Base-by-base conservation (phyloP, 2,329 filamentous ascomycete species). In the Fusarium sp. region DNA sequence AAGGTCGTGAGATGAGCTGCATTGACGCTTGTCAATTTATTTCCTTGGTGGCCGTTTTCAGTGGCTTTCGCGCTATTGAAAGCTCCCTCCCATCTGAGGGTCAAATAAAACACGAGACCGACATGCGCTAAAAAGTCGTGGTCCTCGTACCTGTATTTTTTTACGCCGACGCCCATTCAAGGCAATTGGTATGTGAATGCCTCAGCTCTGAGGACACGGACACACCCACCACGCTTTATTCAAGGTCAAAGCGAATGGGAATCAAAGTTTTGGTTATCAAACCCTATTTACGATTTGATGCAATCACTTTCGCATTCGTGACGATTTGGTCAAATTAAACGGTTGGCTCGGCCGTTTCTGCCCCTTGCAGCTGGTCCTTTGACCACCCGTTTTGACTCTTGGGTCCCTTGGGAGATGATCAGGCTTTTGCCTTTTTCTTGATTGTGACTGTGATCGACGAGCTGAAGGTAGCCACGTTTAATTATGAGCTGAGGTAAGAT, bases 1-100 rank as follows among this genome's bases (percentile, higher is more conserved):
- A 11, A 7, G 14, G n/a, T 20, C 10, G 7, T 7, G 11, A 22
- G 11, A 14, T 22, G 18, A 26, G 22, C 22, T 26, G 15, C 40
- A 42, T 15, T 42, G 40, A 44, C 22, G 24, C 22, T 44, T 44
- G 38, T 40, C 39, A 22, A 40, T 11, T 40, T 28, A 5, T 22
- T 40, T 11, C 11, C 15, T n/a, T 20, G 39, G 10, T n/a, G 40
- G 20, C 40, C 40, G 40, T 43, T 43, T 56, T 33, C 26, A 15
- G 50, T 46, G 57, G 57, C 51, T 58, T 42, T 4, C 8, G 13
- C 45, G 44, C 42, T 56, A 36, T 59, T 52, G 26, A 56, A 46
- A 46, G 18, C 14, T 20, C 18, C 18, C 18, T 20, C 18, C 18
- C 18, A 20, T 20, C 18, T 20, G 3, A 20, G 18, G 18, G 18